A percentile compares a stretch with the other conserved stretches of the same genome.
Evolutionary conservation across 2,329 filamentous ascomycete genomes (phyloP).

Genomic region (Ustulina deusta): DNA sequence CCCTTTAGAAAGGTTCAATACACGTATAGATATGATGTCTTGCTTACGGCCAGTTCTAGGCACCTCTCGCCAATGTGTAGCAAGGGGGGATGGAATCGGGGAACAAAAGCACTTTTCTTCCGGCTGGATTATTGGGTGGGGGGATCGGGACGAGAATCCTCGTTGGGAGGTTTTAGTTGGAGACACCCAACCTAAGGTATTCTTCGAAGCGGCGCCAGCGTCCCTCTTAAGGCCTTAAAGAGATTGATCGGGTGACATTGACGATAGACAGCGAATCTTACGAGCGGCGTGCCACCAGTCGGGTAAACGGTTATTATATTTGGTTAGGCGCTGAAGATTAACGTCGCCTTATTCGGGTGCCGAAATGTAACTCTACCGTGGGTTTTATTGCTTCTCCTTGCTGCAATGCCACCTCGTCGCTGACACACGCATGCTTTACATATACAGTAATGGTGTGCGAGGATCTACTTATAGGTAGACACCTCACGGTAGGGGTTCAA

Average conservation of each 20-base stretch:
- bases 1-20: neutral
- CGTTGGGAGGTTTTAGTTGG: neutral
- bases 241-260: constrained; percentile 14
- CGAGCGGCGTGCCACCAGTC: constrained; percentile 26
- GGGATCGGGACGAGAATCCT: constrained; percentile 6
- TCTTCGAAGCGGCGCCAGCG: neutral
- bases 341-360: constrained; percentile 36
- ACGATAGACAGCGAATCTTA: constrained; percentile 10
- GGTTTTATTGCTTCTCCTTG: constrained; percentile 28
- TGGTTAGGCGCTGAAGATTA: constrained; percentile 31
- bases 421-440: constrained; percentile 32
- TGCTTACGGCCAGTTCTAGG: neutral
- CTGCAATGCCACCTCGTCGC: constrained; percentile 36
- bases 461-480: constrained; percentile 32
- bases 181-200: neutral
- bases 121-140: constrained; percentile 18
- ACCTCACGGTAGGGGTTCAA: constrained; percentile 16
- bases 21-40: constrained; percentile 1
- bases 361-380: constrained; percentile 31
- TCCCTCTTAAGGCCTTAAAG: neutral
- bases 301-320: constrained; percentile 37
- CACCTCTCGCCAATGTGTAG: neutral
- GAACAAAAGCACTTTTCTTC: constrained; percentile 5
- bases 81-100: neutral
- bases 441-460: constrained; percentile 24